Base-by-base conservation (phyloP, 2,329 filamentous ascomycete genomes). In the Diaporthe sp. region DNA sequence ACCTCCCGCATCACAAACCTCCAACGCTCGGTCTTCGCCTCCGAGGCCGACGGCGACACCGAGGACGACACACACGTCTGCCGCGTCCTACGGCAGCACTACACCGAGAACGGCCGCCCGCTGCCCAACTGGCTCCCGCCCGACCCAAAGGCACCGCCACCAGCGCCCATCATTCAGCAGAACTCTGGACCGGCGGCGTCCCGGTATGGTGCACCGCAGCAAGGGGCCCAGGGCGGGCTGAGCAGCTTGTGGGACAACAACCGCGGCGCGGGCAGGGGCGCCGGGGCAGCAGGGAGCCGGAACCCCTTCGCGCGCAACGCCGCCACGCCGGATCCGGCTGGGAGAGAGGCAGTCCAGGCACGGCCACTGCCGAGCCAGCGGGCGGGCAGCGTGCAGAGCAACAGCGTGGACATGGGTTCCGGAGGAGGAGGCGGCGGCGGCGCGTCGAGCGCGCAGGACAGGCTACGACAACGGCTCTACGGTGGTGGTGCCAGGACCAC, bases 41-140 rank as follows among this genome's bases (percentile, higher is more conserved):
- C 88, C 82, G 92, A 94, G 79, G 87, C 88, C 79, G 92, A 93
- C 84, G 92, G 93, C 84, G 92, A 94, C 82, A 93, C 92, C 77
- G 90, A 97, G 85, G 96, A 98, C 86, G 95, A 98, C 86, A 97
- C 95, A 3, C 95, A 98, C 87, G 94, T 98, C 81, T 97, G 95
- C 85, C 94, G 97, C 80, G 95, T 98, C 49, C 91, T 99, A 37
- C 94, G 97, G 80, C 93, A 92, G 80, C 98, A 98, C 89, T 98
- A 99, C 88, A 91, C 88, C 71, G 96, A 98, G 84, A 97, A 97
- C 82, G 94, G 93, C 79, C 92, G 93, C 31, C 89, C 92, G 2
- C 94, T 96, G 78, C 97, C 97, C 0, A 86, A 88, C 79, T 98
- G 97, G 96, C 92, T 98, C 10, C 95, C 96, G 10, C 93, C 94